These are phyloP conservation scores for Leccinum pseudoinsigne DNA, from an alignment of 1,284 basidiomycete genomes.

Conservation along the genomic window DNA sequence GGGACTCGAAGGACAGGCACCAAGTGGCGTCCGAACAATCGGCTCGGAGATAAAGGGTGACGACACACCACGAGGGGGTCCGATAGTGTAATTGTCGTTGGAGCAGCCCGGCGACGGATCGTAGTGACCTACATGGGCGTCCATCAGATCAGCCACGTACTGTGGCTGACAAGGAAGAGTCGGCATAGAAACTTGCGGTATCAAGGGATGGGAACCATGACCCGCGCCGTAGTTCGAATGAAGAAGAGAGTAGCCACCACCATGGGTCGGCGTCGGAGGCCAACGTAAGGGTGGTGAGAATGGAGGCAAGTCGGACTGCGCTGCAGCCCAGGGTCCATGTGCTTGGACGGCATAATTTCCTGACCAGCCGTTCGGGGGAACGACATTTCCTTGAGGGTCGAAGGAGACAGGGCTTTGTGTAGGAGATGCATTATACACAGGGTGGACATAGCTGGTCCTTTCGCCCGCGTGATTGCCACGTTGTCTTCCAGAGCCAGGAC, in stretches of 20 bases:
- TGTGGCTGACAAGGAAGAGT: not conserved
- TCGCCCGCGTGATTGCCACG: not conserved
- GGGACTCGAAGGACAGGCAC: not conserved
- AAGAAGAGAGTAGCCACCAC: not conserved
- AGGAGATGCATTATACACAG: not conserved
- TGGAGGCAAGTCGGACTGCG: not conserved
- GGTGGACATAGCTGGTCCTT: not conserved
- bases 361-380: not conserved
- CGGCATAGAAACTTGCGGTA: conserved; percentile 9
- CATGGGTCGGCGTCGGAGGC: not conserved
- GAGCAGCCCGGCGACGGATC: not conserved
- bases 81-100: not conserved
- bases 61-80: not conserved
- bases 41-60: conserved; percentile 7
- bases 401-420: not conserved
- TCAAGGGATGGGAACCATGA: not conserved
- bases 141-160: conserved; percentile 2
- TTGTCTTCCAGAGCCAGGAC: conserved; percentile 1
- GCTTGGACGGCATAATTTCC: not conserved
- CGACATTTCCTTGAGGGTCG: not conserved
- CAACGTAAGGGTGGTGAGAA: not conserved
- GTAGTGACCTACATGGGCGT: conserved; percentile 2
- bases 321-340: not conserved
- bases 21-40: conserved; percentile 2
- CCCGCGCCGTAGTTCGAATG: not conserved